Evolutionary conservation across 2,329 filamentous ascomycete genomes (phyloP), one percentile per base, ranked within the genome.

Genomic region (Tolypocladium endophyticum): DNA sequence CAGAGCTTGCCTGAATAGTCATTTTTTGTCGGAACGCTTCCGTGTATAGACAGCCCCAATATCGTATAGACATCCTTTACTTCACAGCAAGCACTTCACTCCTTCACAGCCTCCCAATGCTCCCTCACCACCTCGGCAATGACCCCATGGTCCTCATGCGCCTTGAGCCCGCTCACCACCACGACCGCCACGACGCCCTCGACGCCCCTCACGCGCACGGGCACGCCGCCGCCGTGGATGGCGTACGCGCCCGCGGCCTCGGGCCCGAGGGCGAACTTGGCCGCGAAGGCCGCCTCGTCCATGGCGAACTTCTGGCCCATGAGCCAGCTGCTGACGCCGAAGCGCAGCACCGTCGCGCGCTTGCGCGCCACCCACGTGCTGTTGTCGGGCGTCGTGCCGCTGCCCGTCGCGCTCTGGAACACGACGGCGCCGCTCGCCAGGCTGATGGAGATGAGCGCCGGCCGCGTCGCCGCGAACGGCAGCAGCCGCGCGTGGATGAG

Each of bases 201-300:
- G 1, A 92, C 87, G 0, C 87, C 87, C 58, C 76, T 76, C 8
- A 93, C 89, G 9, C 84, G 79, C 38, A 93, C 81, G 0, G 90
- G 90, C 63, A 90, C 84, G 0, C 80, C 90, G 28, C 90, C 90
- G 0, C 90, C 90, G 71, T 92, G 88, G 62, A 92, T 88, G 1
- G 89, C 89, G 76, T 89, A 93, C 38, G 82, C 77, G 58, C 79
- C 78, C 2, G 79, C 81, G 20, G 78, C 77, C 56, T 79, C 80
- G 47, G 76, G 73, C 7, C 81, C 79, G 67, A 92, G 75, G 39
- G 80, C 85, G 68, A 83, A 89, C 70, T 88, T 87, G 38, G 79
- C 77, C 47, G 80, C 79, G 71, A 93, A 92, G 3, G 74, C 76
- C 30, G 69, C 76, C 74, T 91, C 87, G 63, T 91, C 81, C 14